Evolutionary conservation across 1,284 basidiomycete species (phyloP).

Genomic region (Agaricales sp.): DNA sequence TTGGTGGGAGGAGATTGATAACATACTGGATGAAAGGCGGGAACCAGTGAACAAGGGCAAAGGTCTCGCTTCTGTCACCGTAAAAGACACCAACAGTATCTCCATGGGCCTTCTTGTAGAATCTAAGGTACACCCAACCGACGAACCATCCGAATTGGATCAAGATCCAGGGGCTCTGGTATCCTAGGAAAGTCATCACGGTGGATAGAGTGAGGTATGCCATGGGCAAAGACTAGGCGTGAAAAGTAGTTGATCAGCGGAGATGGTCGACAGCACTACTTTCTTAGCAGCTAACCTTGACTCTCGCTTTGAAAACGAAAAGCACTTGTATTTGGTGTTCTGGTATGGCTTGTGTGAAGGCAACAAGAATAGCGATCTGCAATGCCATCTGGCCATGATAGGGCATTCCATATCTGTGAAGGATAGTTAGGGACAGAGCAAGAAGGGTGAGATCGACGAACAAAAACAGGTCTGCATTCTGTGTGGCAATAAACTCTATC

Average conservation of each 20-base stretch:
- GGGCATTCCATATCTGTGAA: conserved; percentile 67
- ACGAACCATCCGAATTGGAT: conserved; percentile 99
- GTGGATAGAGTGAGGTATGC: conserved; percentile 88
- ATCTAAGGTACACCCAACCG: conserved; percentile 90
- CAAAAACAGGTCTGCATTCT: conserved; percentile 65
- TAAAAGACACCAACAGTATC: conserved; percentile 55
- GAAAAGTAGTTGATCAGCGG: conserved; percentile 8
- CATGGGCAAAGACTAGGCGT: conserved; percentile 76
- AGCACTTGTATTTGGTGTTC: conserved; percentile 95
- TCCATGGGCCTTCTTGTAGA: conserved; percentile 78
- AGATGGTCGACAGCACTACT: neutral
- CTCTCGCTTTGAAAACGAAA: conserved; percentile 76
- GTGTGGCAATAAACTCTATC: conserved; percentile 64
- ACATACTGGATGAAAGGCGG: conserved; percentile 86
- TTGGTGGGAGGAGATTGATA: neutral
- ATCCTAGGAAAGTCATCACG: conserved; percentile 79
- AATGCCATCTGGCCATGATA: conserved; percentile 92
- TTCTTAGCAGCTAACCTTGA: conserved; percentile 56
- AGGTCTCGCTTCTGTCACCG: conserved; percentile 93
- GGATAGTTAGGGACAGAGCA: conserved; percentile 5
- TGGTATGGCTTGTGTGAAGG: conserved; percentile 94
- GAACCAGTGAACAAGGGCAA: conserved; percentile 95
- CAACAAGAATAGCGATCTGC: conserved; percentile 87
- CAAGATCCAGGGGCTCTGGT: conserved; percentile 89
- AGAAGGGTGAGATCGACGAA: conserved; percentile 29